Evolutionary conservation across 768 basidiomycete species (phyloP), one percentile per base, ranked within the genome.

Genomic region (Russula emetica): DNA sequence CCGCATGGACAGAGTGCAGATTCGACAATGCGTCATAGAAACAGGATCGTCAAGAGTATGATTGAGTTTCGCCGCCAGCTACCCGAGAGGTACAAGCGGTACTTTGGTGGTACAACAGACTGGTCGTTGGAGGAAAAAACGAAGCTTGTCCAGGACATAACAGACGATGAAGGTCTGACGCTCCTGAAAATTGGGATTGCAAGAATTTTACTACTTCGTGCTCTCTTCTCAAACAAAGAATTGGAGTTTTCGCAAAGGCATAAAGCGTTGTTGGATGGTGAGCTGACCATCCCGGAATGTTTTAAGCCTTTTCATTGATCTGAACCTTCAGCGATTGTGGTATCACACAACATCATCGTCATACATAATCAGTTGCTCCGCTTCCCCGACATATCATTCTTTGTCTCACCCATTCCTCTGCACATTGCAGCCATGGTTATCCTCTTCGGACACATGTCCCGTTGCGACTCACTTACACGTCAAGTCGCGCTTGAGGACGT

Each of bases 401-500:
- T 94, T 72, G 89, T 89, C 26, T 92, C 91, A 4, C 92, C 92
- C 2, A 91, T 90, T 63, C 92, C 92, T 16, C 79, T 94, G 22
- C 92, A 94, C 74, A 92, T 93, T 59, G 88, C 91, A 0, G 92
- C 92, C 8, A 92, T 94, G 91, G 89, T 93, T 62, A 92, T 94
- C 64, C 80, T 94, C 22, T 93, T 87, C 71, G 92, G 92, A 1
- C 88, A 88, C 70, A 91, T 92, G 82, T 90, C 87, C 8, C 83
- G 84, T 58, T 88, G 87, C 64, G 83, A 89, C 30, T 82, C 80
- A 47, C 79, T 92, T 30, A 74, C 86, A 2, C 80, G 79, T 45
- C 78, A 85, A 61, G 82, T 83, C 44, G 90, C 87, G 44, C 77
- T 90, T 32, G 88, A 92, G 74, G 92, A 94, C 70, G 82, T 94